Evolutionary conservation across 495 filamentous ascomycete species (phyloP).

Genomic region (Podospora tetraspora): DNA sequence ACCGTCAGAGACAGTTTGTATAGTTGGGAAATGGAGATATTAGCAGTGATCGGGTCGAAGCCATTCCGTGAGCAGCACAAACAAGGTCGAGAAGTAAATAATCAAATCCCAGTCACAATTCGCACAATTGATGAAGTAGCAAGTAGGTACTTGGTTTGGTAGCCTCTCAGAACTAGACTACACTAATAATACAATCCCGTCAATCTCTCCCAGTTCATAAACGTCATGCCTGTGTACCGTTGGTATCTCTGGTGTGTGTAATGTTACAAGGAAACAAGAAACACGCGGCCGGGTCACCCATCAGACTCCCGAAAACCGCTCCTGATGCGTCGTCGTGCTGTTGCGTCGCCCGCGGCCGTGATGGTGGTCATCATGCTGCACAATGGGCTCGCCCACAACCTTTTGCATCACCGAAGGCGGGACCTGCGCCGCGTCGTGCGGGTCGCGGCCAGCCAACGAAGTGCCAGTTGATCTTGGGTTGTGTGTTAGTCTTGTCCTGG

Average conservation of each 20-base stretch:
- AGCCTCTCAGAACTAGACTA: background rate
- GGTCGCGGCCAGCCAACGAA: conserved; percentile 26
- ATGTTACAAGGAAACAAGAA: background rate
- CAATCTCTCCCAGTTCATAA: background rate
- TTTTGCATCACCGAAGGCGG: conserved; percentile 40
- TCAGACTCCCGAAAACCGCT: conserved; percentile 37
- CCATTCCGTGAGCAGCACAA: no score
- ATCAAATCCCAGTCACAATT: no score
- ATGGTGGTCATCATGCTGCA: conserved; percentile 33
- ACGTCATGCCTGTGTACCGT: background rate
- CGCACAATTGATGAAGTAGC: background rate
- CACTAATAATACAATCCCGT: background rate
- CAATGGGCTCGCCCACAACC: conserved; percentile 34
- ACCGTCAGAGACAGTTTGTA: no score
- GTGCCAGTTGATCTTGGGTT: conserved; percentile 1
- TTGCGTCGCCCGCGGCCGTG: conserved; percentile 37
- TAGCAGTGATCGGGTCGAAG: no score
- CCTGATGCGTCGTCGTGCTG: conserved; percentile 35
- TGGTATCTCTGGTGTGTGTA: conserved; percentile 3
- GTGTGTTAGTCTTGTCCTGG: background rate
- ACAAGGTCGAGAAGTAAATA: no score
- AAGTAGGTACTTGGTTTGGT: background rate
- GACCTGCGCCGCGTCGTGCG: conserved; percentile 44
- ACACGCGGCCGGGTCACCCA: background rate
- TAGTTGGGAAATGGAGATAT: no score